Evolutionary conservation across 1,139 yeast genomes (phyloP).

Genomic region (Oligophagozyma castellii): DNA sequence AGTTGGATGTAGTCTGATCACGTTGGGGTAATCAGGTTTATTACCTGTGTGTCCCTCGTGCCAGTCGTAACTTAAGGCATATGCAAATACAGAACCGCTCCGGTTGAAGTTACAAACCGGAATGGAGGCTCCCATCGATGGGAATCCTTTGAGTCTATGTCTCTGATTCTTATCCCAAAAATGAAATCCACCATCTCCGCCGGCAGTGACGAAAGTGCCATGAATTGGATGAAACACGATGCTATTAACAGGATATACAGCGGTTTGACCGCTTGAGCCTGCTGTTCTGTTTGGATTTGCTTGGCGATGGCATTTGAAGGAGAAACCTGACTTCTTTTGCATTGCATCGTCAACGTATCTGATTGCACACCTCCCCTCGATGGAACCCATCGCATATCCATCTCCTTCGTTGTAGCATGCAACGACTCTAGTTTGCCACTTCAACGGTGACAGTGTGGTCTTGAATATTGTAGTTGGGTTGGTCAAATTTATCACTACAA

Average conservation of each 20-base stretch:
- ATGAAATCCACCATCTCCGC: constrained; percentile 86
- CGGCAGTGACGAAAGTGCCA: constrained; percentile 90
- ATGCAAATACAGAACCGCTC: constrained; percentile 76
- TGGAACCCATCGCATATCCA: constrained; percentile 85
- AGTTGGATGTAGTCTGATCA: constrained; percentile 70
- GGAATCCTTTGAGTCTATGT: constrained; percentile 75
- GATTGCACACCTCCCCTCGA: constrained; percentile 96
- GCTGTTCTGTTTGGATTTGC: constrained; percentile 23
- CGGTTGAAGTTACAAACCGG: constrained; percentile 72
- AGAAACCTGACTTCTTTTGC: constrained; percentile 61
- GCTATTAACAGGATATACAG: constrained; percentile 67
- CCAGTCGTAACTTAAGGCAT: constrained; percentile 94
- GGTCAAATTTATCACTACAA: constrained; percentile 61
- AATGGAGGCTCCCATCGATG: constrained; percentile 58
- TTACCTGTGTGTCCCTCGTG: constrained; percentile 74
- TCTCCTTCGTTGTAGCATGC: constrained; percentile 81
- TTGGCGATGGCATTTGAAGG: constrained; percentile 85
- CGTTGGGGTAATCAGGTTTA: constrained; percentile 59
- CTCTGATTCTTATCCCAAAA: constrained; percentile 95
- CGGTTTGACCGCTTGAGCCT: constrained; percentile 28
- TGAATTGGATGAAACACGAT: constrained; percentile 78
- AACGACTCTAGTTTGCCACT: constrained; percentile 77
- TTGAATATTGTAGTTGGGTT: constrained; percentile 80
- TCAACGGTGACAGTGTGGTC: constrained; percentile 64
- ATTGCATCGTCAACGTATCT: constrained; percentile 80